Percentiles rank a stretch among this genome's conserved stretches.
Evolutionary conservation across 176 grass and related monocot genomes (phyloP).

Genomic region (Ensete glaucum): DNA sequence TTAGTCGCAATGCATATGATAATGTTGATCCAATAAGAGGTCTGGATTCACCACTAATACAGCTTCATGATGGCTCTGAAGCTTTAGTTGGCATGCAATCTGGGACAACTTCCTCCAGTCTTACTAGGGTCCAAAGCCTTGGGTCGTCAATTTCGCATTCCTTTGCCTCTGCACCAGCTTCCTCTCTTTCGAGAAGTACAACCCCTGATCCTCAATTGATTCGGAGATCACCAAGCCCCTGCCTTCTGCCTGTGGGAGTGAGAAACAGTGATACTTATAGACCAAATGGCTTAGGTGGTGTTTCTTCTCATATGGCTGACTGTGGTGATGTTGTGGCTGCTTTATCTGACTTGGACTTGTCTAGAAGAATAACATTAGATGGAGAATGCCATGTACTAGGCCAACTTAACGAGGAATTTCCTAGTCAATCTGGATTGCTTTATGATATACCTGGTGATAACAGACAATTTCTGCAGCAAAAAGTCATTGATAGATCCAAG

Average conservation of each 20-base stretch:
- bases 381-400: slow-evolving; percentile 10
- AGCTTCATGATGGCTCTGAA: slow-evolving; percentile 4
- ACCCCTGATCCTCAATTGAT: slow-evolving; percentile 74
- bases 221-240: slow-evolving; percentile 71
- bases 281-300: neutral
- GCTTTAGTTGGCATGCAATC: slow-evolving; percentile 1
- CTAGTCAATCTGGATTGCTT: slow-evolving; percentile 39
- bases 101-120: slow-evolving; percentile 3
- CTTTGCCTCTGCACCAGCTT: slow-evolving; percentile 33
- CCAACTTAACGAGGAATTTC: slow-evolving; percentile 40
- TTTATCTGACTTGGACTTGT: slow-evolving; percentile 12
- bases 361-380: neutral
- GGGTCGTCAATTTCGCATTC: slow-evolving; percentile 26
- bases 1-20: slow-evolving; percentile 6
- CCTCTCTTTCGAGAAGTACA: slow-evolving; percentile 47
- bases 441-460: slow-evolving; percentile 38
- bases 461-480: slow-evolving; percentile 34
- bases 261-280: slow-evolving; percentile 14
- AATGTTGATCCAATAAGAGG: slow-evolving; percentile 4
- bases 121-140: slow-evolving; percentile 13
- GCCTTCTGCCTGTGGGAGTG: slow-evolving; percentile 83
- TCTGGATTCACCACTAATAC: neutral
- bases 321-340: slow-evolving; percentile 6
- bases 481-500: slow-evolving; percentile 24
- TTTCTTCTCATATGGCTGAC: neutral